Conservation (phyloP, 2,329 filamentous ascomycete species). For the Didymella pomorum region DNA sequence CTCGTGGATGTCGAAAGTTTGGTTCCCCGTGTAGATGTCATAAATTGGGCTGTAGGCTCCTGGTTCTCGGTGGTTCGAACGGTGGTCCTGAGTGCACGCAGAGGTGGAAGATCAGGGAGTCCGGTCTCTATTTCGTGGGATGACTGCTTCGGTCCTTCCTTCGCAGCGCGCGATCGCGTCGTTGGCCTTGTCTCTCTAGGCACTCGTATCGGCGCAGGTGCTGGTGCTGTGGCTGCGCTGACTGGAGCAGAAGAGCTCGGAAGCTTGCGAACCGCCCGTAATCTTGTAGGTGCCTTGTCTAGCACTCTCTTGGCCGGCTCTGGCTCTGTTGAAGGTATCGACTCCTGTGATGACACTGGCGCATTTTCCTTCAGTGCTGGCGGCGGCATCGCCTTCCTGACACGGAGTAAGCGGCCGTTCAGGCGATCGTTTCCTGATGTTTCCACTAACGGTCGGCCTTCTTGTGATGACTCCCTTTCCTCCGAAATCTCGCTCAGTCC, state of each 20-base stretch:
- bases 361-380: constrained; percentile 51
- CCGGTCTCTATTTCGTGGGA: constrained; percentile 33
- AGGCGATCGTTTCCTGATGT: constrained; percentile 56
- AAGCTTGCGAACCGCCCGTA: constrained; percentile 47
- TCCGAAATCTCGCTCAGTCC: constrained; percentile 52
- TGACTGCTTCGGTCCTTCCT: constrained; percentile 27
- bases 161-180: constrained; percentile 37
- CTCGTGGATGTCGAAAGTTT: constrained; percentile 29
- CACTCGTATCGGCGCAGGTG: constrained; percentile 40
- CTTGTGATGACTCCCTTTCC: constrained; percentile 51
- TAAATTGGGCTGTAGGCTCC: constrained; percentile 24
- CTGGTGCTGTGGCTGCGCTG: constrained; percentile 41
- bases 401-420: constrained; percentile 38
- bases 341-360: constrained; percentile 34
- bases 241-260: constrained; percentile 42
- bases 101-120: constrained; percentile 36
- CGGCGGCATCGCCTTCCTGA: constrained; percentile 34
- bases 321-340: constrained; percentile 25
- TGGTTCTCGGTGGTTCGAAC: constrained; percentile 31
- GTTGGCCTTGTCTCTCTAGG: constrained; percentile 40
- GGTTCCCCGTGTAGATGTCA: constrained; percentile 11
- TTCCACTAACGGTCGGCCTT: constrained; percentile 53
- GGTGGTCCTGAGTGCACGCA: constrained; percentile 33
- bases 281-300: constrained; percentile 49
- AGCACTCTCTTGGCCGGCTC: constrained; percentile 40